Percentiles rank a stretch among this genome's conserved stretches.
Evolutionary conservation across 2,329 filamentous ascomycete genomes (phyloP).

Genomic region (Aspergillus transmontanensis): DNA sequence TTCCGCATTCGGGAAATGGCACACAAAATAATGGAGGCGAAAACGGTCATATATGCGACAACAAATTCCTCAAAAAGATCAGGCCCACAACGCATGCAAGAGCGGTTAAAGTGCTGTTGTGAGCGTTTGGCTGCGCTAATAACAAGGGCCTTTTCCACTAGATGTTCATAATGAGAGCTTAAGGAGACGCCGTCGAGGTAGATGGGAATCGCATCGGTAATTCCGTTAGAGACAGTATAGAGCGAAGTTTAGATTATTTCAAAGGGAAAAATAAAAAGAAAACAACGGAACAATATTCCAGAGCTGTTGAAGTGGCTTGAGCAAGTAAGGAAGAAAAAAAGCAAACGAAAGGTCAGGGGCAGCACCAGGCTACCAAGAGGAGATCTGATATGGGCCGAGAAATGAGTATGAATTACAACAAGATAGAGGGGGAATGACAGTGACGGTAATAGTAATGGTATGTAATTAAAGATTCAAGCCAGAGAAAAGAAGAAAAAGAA

Average conservation of each 20-base stretch:
- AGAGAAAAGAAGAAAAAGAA: neutral
- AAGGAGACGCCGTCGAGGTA: slow-evolving; percentile 1
- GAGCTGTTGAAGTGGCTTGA: neutral
- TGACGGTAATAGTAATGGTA: neutral
- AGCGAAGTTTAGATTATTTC: neutral
- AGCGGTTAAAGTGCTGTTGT: neutral
- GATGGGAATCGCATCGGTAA: slow-evolving; percentile 2
- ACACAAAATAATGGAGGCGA: slow-evolving; percentile 2
- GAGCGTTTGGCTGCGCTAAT: neutral
- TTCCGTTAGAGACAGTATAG: neutral
- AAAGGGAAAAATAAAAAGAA: neutral
- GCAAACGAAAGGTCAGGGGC: slow-evolving; percentile 1
- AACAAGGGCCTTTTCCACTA: slow-evolving; percentile 6
- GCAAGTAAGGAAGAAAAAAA: neutral
- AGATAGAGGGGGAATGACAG: neutral
- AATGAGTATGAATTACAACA: neutral
- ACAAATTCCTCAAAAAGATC: neutral
- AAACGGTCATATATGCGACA: neutral
- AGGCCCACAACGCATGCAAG: neutral
- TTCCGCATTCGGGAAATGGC: slow-evolving; percentile 18
- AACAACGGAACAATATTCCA: neutral
- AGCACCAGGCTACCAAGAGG: slow-evolving; percentile 5
- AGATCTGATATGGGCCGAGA: neutral
- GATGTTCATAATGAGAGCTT: slow-evolving; percentile 10
- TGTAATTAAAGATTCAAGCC: neutral